Evolutionary conservation across 2,329 filamentous ascomycete species (phyloP).

Genomic region (Claviceps sp.): DNA sequence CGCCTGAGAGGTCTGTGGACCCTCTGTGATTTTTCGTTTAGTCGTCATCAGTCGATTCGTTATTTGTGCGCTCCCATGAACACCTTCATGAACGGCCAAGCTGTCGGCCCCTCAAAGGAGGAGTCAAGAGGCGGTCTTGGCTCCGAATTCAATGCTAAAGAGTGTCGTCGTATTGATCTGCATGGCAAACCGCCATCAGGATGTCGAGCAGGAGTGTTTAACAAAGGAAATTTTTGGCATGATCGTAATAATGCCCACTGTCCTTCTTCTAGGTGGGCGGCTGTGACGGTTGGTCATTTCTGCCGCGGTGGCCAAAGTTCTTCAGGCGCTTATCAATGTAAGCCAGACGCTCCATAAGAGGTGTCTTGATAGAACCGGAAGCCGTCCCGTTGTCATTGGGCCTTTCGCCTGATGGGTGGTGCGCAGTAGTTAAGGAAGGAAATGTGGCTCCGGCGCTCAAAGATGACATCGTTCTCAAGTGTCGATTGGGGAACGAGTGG

Average conservation of each 20-base stretch:
- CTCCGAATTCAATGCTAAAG: background rate
- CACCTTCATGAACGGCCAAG: background rate
- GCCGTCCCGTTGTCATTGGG: background rate
- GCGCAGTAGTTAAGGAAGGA: slow-evolving; percentile 44
- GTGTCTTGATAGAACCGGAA: slow-evolving; percentile 24
- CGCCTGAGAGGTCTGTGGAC: background rate
- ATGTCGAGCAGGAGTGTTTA: too few relatives aligned
- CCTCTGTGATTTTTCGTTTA: slow-evolving; percentile 1
- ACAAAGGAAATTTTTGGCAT: background rate
- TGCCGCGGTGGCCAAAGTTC: slow-evolving; percentile 34
- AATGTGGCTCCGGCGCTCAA: slow-evolving; percentile 31
- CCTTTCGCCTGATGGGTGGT: slow-evolving; percentile 26
- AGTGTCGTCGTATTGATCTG: background rate
- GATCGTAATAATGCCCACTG: background rate
- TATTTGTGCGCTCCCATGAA: background rate
- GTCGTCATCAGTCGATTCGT: slow-evolving; percentile 6
- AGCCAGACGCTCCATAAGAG: slow-evolving; percentile 37
- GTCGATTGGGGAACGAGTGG: slow-evolving; percentile 48
- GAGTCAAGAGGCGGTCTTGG: background rate
- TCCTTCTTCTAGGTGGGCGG: slow-evolving; percentile 27
- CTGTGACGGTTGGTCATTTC: slow-evolving; percentile 30
- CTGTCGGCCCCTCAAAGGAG: background rate
- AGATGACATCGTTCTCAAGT: slow-evolving; percentile 29
- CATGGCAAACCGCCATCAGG: background rate
- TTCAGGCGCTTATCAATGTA: slow-evolving; percentile 46